phyloP scores from a whole-genome alignment of 2,329 filamentous ascomycete species.

The Talaromyces sp. region DNA sequence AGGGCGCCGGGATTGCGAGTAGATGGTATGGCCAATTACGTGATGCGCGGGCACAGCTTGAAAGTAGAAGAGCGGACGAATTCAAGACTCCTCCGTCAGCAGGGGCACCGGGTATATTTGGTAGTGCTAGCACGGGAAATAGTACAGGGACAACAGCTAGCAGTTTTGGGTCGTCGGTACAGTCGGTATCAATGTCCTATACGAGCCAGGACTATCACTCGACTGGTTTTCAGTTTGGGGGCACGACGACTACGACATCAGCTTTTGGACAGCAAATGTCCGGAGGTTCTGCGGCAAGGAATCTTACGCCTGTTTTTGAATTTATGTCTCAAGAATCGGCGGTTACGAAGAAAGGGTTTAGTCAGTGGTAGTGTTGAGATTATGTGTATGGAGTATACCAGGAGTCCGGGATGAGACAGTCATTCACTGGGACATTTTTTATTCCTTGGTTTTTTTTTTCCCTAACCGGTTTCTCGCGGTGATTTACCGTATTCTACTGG shows the following conservation, averaged over 20 bases:
- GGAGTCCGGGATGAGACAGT: neutral
- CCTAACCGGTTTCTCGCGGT: neutral
- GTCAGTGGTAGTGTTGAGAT: neutral
- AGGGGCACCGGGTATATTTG: neutral
- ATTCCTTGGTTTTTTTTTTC: neutral
- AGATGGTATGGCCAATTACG: constrained; percentile 13
- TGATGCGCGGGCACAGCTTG: constrained; percentile 8
- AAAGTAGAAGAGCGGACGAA: neutral
- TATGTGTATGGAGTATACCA: neutral
- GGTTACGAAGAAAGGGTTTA: constrained; percentile 1
- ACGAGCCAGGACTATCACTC: neutral
- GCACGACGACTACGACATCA: neutral
- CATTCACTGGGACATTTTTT: neutral
- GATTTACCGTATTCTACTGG: neutral
- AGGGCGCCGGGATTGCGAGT: constrained; percentile 15
- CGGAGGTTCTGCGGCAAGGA: neutral
- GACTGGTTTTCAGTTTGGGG: neutral
- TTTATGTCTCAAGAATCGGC: constrained; percentile 4
- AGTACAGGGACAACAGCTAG: constrained; percentile 7
- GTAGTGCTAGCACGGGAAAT: neutral
- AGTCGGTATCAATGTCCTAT: constrained; percentile 7
- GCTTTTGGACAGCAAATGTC: neutral
- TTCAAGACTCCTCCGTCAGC: constrained; percentile 7
- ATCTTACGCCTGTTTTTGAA: constrained; percentile 15
- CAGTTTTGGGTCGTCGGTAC: constrained; percentile 4